Base-by-base conservation (phyloP, 176 grass and related monocot species). In the Pharus latifolius region DNA sequence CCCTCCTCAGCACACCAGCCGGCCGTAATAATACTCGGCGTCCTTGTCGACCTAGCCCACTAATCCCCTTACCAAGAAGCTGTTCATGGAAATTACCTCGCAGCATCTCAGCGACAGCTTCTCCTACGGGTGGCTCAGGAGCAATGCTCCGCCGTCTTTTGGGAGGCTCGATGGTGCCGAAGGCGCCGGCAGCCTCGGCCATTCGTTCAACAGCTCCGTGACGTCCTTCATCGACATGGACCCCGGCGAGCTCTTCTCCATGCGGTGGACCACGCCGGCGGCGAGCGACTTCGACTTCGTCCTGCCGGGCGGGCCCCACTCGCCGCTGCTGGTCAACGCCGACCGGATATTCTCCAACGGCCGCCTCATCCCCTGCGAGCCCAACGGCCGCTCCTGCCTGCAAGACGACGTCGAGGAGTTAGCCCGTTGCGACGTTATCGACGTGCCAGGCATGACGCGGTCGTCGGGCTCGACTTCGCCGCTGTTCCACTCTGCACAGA, bases 181-280 rank as follows among this genome's bases (percentile, higher is more conserved):
- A 48, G 31, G 61, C 27, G 57, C 5, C 42, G n/a, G 19, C 28
- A 49, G 32, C 16, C 34, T 48, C 6, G 65, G 72, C 13, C 48
- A 67, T 11, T 82, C 81, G 32, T 79, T 79, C 44, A 78, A 79
- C 2, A 70, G 84, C 24, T 63, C 81, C 37, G n/a, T n/a, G n/a
- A 85, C 51, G 55, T 78, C 87, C 49, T 98, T 81, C 81, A 93
- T 93, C 59, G 89, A 98, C 49, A 80, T 98, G 78, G 89, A 98
- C 45, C 85, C 83, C 27, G 19, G 41, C 3, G 83, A 88, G 18
- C 82, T 83, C 57, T 83, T 98, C 70, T 98, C 94, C 23, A 85
- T 92, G 86, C 78, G 94, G 7, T 98, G 94, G 94, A 76, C 89
- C 0, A 79, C 48, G 15, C 17, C 75, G 13, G 1, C 22, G 49